Base-by-base conservation (phyloP, 495 filamentous ascomycete species). In the Penicillium egyptiacum region DNA sequence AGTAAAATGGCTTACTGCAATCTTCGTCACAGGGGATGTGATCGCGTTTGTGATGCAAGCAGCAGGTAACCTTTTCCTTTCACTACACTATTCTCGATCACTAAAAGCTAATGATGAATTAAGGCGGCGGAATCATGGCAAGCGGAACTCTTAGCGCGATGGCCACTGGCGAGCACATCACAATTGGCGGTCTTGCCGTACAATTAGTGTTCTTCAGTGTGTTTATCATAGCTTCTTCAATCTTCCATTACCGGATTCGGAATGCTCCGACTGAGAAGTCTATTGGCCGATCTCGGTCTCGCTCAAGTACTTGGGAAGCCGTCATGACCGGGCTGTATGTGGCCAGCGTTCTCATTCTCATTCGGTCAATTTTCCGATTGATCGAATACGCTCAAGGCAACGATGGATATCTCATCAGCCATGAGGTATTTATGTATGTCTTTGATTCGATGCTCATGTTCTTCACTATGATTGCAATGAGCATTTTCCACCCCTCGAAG, bases 361-460 rank as follows among this genome's bases (percentile, higher is more conserved):
- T 88, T 6, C 78, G 87, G n/a, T 81, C 74, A 6, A 51, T 88
- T 8, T 87, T 83, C 64, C 76, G 87, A 31, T 66, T 85, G 30
- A 61, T 86, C 10, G 87, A 90, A 69, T 89, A 83, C 55, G 39
- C 74, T 0, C 71, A 82, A 68, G 85, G 86, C 0, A 63, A 77
- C 28, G 60, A 70, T 7, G 83, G 84, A 0, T 74, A 69, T 53
- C 33, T 81, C 17, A 58, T 86, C 28, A 61, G 53, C n/a, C 74
- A 82, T 44, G 86, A 88, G 68, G 74, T 73, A 57, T 80, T 78
- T 54, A 51, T 87, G 46, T 88, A 87, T 65, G 61, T 86, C 5
- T 88, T 88, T 61, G 86, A 89, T 62, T 66, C 77, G n/a, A 35
- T 70, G 22, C 61, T 83, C 33, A 88, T 89, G 85, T 57, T 81